Base-by-base conservation (phyloP, 176 grass and related monocot species). In the Oryza glaberrima region DNA sequence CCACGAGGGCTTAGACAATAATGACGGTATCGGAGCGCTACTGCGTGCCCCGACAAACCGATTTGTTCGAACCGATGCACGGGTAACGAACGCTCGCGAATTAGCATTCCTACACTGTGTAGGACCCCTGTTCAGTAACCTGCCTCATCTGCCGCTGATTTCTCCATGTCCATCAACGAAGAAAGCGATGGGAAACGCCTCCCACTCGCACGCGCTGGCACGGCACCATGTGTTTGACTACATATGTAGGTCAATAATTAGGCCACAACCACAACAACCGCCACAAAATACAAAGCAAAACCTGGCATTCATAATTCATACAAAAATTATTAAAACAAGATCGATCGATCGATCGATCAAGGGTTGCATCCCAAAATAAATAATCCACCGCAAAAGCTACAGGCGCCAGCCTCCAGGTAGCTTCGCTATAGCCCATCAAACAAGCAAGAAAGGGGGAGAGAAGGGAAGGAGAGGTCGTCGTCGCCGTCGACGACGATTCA, bases 121-220 rank as follows among this genome's bases (percentile, higher is more conserved):
- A 32, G 30, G 30, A 3, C 30, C 30, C 30, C 49, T 52, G 11
- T 52, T 52, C 2, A 52, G 14, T 58, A 19, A 58, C 52, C 6
- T 4, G 5, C 14, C 48, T 5, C 14, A 51, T 58, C 52, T 58
- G 52, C 16, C 52, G 11, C 49, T 52, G 49, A 20, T 58, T 58
- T 20, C 52, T 54, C 51, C 51, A 1, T 16, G 17, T 26, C 40
- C 69, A 23, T 73, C n/a, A 12, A 15, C 20, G 78, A 87, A 76
- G 85, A 87, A 76, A 81, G 78, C 36, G 78, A 87, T 65, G 32
- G 67, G 47, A 19, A 79, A 70, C 69, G 48, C 32, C 78, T 69
- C 69, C 46, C 69, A 69, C 46, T 61, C 36, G 38, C 6, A 40
- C 38, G 6, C 38, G 35, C 36, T 48, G 46, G 52, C 52, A 54